Evolutionary conservation across 2,329 filamentous ascomycete genomes (phyloP).

Genomic region (Drechmeria coniospora): DNA sequence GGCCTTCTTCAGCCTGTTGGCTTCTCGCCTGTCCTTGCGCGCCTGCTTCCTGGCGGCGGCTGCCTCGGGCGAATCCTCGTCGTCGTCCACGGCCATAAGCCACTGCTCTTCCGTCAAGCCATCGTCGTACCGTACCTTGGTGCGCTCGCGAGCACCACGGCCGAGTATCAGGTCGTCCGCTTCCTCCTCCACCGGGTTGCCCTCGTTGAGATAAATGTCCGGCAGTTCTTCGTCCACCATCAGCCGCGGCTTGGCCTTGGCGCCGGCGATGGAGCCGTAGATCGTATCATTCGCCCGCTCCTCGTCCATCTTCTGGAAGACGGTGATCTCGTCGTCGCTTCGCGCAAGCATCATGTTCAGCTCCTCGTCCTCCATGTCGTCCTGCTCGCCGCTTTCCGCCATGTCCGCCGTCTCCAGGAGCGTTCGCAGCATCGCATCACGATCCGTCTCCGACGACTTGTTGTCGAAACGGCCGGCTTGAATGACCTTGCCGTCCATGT

Average conservation of each 20-base stretch:
- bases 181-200: slow-evolving; percentile 66
- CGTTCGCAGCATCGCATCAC: slow-evolving; percentile 89
- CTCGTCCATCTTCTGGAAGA: slow-evolving; percentile 74
- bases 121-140: slow-evolving; percentile 88
- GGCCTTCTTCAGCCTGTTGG: slow-evolving; percentile 54
- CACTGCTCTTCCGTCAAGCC: slow-evolving; percentile 97
- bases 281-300: slow-evolving; percentile 48
- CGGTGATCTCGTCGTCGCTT: slow-evolving; percentile 58
- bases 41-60: slow-evolving; percentile 83
- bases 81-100: slow-evolving; percentile 94
- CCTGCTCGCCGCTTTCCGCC: slow-evolving; percentile 57
- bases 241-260: slow-evolving; percentile 58
- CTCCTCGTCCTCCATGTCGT: slow-evolving; percentile 98
- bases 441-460: slow-evolving; percentile 95
- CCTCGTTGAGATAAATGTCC: slow-evolving; percentile 84
- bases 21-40: slow-evolving; percentile 62
- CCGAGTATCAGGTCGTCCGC: slow-evolving; percentile 60
- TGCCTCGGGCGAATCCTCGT: slow-evolving; percentile 86
- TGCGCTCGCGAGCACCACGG: slow-evolving; percentile 87
- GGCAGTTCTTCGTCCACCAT: slow-evolving; percentile 80
- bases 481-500: slow-evolving; percentile 99
- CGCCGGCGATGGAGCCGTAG: slow-evolving; percentile 54
- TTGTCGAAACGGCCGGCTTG: slow-evolving; percentile 99
- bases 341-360: slow-evolving; percentile 89
- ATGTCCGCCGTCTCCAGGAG: slow-evolving; percentile 73